These are phyloP conservation scores for Adansonia rubrostipa DNA, from an alignment of 441 rosid genomes.

Conservation along the genomic window DNA sequence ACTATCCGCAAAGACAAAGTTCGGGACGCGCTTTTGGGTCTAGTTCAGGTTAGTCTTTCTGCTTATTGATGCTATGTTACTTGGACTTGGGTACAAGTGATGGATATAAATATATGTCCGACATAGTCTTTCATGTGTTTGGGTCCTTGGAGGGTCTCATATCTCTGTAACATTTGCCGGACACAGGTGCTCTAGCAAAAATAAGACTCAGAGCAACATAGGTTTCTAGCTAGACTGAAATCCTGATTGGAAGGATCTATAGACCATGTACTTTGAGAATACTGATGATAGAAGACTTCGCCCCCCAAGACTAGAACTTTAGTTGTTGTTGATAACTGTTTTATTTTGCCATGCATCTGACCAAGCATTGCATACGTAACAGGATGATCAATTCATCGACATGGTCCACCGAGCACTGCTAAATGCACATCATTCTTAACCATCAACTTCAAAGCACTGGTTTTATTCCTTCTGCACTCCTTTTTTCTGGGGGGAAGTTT, in stretches of 20 bases:
- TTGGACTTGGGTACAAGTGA: not conserved
- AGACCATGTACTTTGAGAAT: not conserved
- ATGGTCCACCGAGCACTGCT: constrained; percentile 72
- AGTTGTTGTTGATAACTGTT: not conserved
- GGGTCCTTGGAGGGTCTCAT: no score
- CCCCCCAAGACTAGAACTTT: not conserved
- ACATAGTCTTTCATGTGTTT: no score
- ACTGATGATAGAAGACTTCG: not conserved
- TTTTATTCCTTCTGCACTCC: constrained; percentile 18
- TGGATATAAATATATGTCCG: no score
- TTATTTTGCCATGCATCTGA: not conserved
- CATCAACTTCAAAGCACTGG: not conserved
- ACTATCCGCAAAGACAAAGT: constrained; percentile 70
- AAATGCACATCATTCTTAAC: constrained; percentile 66
- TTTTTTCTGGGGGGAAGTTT: constrained; percentile 19
- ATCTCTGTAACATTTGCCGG: no score
- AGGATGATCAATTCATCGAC: constrained; percentile 89
- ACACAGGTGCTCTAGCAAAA: no score
- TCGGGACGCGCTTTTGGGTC: constrained; percentile 68
- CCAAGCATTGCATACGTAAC: constrained; percentile 21
- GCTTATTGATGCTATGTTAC: not conserved
- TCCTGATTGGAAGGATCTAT: not conserved
- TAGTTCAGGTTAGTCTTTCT: constrained; percentile 74
- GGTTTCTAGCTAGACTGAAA: no score
- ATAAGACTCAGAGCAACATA: not conserved